A percentile compares a stretch with the other conserved stretches of the same genome.
phyloP scores from a whole-genome alignment of 2,329 filamentous ascomycete genomes.

The Verticillium longisporum region DNA sequence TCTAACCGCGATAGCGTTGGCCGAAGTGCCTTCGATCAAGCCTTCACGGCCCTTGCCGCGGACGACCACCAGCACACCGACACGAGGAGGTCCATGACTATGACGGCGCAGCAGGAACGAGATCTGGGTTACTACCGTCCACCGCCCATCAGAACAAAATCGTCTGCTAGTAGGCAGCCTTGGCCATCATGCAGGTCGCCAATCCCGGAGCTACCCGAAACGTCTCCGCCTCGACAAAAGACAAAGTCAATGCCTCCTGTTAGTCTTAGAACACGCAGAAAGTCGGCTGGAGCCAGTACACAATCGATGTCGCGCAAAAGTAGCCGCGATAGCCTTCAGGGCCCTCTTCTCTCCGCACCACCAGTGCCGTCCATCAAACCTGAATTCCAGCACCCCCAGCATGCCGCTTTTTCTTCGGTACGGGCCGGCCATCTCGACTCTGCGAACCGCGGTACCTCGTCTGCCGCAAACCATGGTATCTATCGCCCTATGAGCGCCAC shows the following conservation, averaged over 20 bases:
- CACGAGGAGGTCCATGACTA: conserved; percentile 20
- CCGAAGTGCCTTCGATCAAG: conserved; percentile 20
- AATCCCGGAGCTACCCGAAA: conserved; percentile 19
- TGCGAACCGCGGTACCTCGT: background rate
- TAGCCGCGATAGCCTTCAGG: background rate
- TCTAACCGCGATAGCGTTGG: conserved; percentile 16
- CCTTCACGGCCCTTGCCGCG: conserved; percentile 10
- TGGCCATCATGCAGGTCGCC: conserved; percentile 10
- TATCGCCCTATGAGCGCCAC: conserved; percentile 4
- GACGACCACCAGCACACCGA: conserved; percentile 4
- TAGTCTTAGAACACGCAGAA: conserved; percentile 29
- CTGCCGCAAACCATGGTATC: background rate
- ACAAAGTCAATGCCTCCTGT: conserved; percentile 31
- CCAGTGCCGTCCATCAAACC: background rate
- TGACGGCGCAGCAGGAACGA: conserved; percentile 14
- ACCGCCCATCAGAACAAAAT: background rate
- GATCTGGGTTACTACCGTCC: background rate
- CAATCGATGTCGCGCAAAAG: background rate
- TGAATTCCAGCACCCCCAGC: background rate
- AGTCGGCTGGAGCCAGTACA: background rate
- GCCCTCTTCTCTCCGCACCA: background rate
- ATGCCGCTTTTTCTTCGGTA: conserved; percentile 1
- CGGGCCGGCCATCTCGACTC: background rate
- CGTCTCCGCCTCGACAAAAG: conserved; percentile 17
- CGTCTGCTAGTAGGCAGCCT: background rate